Conservation (phyloP, 805 yeast genomes). For the Ogataea zsoltii region DNA sequence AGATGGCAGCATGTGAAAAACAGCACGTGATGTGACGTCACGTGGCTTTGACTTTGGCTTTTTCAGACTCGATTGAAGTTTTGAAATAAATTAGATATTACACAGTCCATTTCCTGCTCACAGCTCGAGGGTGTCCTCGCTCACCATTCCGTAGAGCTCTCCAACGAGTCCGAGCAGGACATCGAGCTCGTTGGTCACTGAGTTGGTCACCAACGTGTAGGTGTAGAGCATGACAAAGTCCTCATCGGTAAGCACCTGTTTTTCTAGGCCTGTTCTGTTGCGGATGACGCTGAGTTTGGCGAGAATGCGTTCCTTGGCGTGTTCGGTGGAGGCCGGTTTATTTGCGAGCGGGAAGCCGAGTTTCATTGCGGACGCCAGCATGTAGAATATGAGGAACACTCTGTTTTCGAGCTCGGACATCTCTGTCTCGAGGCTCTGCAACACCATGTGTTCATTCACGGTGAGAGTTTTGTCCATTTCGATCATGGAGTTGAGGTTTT, state of each 20-base stretch:
- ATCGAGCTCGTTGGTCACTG: conserved; percentile 65
- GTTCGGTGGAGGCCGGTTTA: conserved; percentile 74
- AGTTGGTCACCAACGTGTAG: conserved; percentile 68
- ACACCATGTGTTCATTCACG: conserved; percentile 54
- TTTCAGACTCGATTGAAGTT: no score
- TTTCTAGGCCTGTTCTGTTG: conserved; percentile 30
- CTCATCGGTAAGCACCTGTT: conserved; percentile 50
- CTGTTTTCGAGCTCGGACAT: conserved; percentile 70
- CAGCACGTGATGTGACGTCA: no score
- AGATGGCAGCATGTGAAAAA: no score
- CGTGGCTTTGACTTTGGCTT: no score
- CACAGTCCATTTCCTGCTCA: no score
- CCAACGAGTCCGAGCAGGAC: conserved; percentile 55
- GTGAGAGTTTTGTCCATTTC: conserved; percentile 58
- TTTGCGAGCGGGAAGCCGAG: conserved; percentile 77
- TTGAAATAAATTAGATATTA: no score
- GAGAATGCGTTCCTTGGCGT: conserved; percentile 69
- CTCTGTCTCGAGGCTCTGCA: conserved; percentile 55
- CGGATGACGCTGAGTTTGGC: conserved; percentile 64
- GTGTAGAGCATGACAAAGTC: conserved; percentile 79
- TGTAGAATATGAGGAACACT: conserved; percentile 73
- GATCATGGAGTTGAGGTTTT: conserved; percentile 69
- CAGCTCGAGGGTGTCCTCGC: conserved; percentile 59
- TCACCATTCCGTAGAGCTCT: conserved; percentile 63
- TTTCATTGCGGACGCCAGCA: conserved; percentile 73